Base-by-base conservation (phyloP, 139 green algal species). In the Gonium pectorale region DNA sequence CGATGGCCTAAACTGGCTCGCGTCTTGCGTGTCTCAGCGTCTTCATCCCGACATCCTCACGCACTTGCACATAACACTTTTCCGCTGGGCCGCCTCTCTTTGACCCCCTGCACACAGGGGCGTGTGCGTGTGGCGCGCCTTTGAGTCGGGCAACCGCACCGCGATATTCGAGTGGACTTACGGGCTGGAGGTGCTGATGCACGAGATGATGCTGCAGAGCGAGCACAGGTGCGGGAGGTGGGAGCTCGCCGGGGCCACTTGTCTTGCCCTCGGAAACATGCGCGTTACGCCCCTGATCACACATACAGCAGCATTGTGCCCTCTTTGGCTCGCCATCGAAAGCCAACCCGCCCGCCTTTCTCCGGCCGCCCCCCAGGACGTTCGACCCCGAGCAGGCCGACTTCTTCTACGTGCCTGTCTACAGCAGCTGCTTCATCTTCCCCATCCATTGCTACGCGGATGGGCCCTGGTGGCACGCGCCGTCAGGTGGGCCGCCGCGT, bases 141-240 rank as follows among this genome's bases (percentile, higher is more conserved):
- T 68, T 22, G 3, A 19, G 24, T n/a, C 44, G 19, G 41, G 26
- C 44, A 88, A 89, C 79, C 33, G 22, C 63, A 81, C 51, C 26
- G 43, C 66, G 40, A 26, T 38, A 0, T 52, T 22, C 7, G 52
- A 66, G 5, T 92, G 73, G 60, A 69, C 87, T 49, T 94, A 94
- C 67, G 82, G 81, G 22, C 27, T 92, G 13, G 91, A 94, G 89
- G 81, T 82, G 22, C 67, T 86, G 43, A 64, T 94, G 13, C 87
- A 92, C 43, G 89, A 96, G 84, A 71, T 91, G 41, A 43, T 95
- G 70, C 88, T 96, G 73, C 71, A 86, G 69, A 92, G 86, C 81
- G 62, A 72, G 7, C 90, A 95, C 87, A 83, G 92, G 41, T 93
- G 87, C 0, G 67, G 44, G 64, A 44, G 33, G 11, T 1, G 66